These are phyloP conservation scores for Rachicladosporium sp. DNA, from an alignment of 2,329 filamentous ascomycete genomes.

Conservation along the genomic window DNA sequence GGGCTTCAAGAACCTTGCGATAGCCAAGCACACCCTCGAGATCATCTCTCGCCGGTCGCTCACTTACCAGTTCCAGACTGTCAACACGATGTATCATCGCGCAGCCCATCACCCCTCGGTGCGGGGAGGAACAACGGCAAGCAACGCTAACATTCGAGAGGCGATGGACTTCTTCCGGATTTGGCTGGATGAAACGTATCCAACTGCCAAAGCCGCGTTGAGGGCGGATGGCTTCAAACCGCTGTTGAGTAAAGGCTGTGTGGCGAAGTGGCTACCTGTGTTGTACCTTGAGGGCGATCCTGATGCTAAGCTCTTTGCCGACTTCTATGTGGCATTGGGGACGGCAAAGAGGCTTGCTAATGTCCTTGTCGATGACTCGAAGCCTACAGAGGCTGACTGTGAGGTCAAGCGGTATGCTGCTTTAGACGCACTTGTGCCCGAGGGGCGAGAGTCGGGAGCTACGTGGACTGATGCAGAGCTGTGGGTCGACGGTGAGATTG, in stretches of 20 bases:
- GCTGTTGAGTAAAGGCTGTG: conserved; percentile 15
- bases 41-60: conserved; percentile 19
- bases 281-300: conserved; percentile 9
- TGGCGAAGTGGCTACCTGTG: conserved; percentile 9
- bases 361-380: conserved; percentile 17
- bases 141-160: conserved; percentile 9
- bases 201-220: conserved; percentile 11
- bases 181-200: conserved; percentile 21
- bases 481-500: conserved; percentile 12
- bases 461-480: conserved; percentile 9
- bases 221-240: conserved; percentile 19
- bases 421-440: conserved; percentile 13
- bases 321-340: conserved; percentile 13
- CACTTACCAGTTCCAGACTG: conserved; percentile 22
- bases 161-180: conserved; percentile 17
- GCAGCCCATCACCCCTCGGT: conserved; percentile 18
- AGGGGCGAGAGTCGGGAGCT: conserved; percentile 11
- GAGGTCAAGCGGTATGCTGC: conserved; percentile 16
- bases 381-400: conserved; percentile 19
- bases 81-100: conserved; percentile 21
- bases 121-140: conserved; percentile 9
- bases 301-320: conserved; percentile 14
- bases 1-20: conserved; percentile 20
- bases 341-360: conserved; percentile 20
- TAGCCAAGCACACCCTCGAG: conserved; percentile 16